Evolutionary conservation across 306 rosid species (phyloP), one percentile per base, ranked within the genome.

Genomic region (Acacia crassicarpa): DNA sequence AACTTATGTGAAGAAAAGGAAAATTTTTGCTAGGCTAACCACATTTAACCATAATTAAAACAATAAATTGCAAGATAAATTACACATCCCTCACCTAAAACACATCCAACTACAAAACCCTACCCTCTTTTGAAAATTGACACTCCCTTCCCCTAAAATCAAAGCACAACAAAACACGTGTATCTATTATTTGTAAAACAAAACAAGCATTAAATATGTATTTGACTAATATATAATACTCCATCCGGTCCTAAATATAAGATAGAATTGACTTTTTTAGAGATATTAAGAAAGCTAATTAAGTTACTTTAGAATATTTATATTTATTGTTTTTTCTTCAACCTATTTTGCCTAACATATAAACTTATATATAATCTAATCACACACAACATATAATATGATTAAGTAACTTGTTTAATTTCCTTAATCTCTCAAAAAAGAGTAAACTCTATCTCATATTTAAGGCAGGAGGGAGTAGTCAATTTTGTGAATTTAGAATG

Each of bases 1-100:
- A 88, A 76, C 66, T 78, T 76, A 77, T 13, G 9, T n/a, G 56
- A 73, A 71, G 45, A 19, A 0, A 44, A 79, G 74, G 72, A 32
- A 63, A 13, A 54, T 17, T 43, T 63, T 25, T 49, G 41, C 59
- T 11, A 80, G 61, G 59, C 35, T 80, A 27, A 35, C 49, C 71
- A 77, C 13, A 83, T 80, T 6, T 30, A 43, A 46, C 35, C 49
- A 85, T 51, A 19, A 32, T 63, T 49, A 35, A 20, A 65, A 78
- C 8, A 63, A 65, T 15, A 30, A 30, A 56, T 59, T 32, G 9
- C 9, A 49, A 12, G 19, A 62, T 27, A 27, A 62, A 25, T 27
- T 12, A 62, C 68, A 61, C 32, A 22, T 22, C 65, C 32, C 32
- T 23, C 32, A 6, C 65, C 32, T 59, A 9, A 58, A 23, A 59